Evolutionary conservation across 768 basidiomycete genomes (phyloP).

Genomic region (Pleurotus sapidus): DNA sequence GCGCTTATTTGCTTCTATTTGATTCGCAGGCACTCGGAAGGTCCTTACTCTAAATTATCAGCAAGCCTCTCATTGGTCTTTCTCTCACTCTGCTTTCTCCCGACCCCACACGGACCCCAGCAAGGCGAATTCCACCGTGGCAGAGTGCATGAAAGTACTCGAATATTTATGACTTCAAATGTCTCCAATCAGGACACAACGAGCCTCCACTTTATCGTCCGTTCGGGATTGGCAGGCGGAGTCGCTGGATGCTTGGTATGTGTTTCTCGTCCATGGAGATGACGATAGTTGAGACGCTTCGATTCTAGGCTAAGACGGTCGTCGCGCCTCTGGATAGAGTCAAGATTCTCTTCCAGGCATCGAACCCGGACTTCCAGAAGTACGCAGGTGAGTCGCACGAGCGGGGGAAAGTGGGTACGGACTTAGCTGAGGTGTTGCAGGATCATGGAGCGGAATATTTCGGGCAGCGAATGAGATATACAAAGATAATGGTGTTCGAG

Average conservation of each 20-base stretch:
- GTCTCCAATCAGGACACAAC: constrained; percentile 51
- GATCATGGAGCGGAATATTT: constrained; percentile 84
- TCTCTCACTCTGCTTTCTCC: not conserved
- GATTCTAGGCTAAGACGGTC: constrained; percentile 80
- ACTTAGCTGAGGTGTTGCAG: constrained; percentile 32
- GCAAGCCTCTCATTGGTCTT: not conserved
- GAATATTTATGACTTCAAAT: constrained; percentile 60
- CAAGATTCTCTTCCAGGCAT: constrained; percentile 98
- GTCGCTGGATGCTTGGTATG: constrained; percentile 91
- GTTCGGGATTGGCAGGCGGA: constrained; percentile 90
- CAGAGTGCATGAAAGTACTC: not conserved
- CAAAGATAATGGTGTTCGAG: constrained; percentile 61
- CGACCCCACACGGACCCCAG: not conserved
- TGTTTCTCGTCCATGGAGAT: constrained; percentile 31
- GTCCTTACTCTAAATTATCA: not conserved
- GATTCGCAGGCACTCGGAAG: not conserved
- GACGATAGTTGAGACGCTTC: constrained; percentile 9
- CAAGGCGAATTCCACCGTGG: not conserved
- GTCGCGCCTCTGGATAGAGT: constrained; percentile 97
- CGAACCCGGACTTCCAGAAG: constrained; percentile 91
- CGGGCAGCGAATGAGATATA: constrained; percentile 76
- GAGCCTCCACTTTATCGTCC: constrained; percentile 59
- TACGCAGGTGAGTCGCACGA: constrained; percentile 69
- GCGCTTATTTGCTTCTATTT: not conserved
- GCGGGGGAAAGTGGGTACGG: not conserved